phyloP scores from a whole-genome alignment of 2,329 filamentous ascomycete genomes.

The Elsinoe ampelina region DNA sequence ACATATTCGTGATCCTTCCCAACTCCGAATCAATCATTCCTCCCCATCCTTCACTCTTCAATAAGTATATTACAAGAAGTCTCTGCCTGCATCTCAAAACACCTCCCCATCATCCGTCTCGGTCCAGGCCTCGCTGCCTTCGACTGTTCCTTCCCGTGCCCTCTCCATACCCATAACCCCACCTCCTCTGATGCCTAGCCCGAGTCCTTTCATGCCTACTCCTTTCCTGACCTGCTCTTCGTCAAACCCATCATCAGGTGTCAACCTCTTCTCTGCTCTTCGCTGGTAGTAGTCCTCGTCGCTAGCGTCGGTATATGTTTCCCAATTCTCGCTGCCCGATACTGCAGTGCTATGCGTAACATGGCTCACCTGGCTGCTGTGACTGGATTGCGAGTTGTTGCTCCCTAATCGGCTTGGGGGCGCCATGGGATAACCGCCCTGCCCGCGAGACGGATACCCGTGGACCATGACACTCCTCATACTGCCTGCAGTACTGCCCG shows the following conservation, averaged over 20 bases:
- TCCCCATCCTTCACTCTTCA: not conserved
- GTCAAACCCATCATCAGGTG: conserved; percentile 29
- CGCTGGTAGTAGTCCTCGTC: conserved; percentile 67
- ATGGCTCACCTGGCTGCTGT: conserved; percentile 33
- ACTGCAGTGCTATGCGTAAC: conserved; percentile 30
- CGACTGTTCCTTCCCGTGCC: conserved; percentile 21
- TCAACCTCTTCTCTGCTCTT: conserved; percentile 54
- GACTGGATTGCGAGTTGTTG: conserved; percentile 51
- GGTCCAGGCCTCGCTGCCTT: conserved; percentile 30
- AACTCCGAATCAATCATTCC: not conserved
- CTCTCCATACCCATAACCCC: conserved; percentile 17
- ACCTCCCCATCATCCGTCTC: conserved; percentile 31
- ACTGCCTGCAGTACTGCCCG: conserved; percentile 24
- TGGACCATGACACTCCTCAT: conserved; percentile 22
- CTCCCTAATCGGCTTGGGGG: conserved; percentile 50
- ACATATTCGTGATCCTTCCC: not conserved
- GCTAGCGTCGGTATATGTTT: conserved; percentile 71
- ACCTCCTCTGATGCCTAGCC: not conserved
- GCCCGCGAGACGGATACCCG: conserved; percentile 26
- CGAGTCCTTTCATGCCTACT: conserved; percentile 19
- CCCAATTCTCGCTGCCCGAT: conserved; percentile 88
- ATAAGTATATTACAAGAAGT: conserved; percentile 14
- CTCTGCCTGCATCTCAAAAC: conserved; percentile 21
- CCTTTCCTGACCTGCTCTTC: conserved; percentile 23
- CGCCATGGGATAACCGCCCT: conserved; percentile 7